phyloP scores from a whole-genome alignment of 2,329 filamentous ascomycete species.

The Fusarium incarnatum region DNA sequence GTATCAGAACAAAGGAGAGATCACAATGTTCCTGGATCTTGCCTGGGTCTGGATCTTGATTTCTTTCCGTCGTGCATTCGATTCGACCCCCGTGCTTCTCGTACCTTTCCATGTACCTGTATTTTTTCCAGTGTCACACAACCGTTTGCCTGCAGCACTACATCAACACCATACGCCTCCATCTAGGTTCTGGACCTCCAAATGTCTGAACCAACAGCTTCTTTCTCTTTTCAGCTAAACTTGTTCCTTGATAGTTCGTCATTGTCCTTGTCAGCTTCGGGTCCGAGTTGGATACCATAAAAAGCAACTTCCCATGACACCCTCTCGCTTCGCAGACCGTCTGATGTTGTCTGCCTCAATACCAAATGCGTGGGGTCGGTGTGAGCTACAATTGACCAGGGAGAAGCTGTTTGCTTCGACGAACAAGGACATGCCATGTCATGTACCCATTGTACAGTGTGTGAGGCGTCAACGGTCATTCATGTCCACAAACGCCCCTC shows the following conservation, averaged over 20 bases:
- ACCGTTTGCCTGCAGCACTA: slow-evolving; percentile 18
- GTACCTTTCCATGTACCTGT: neutral
- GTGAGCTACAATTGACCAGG: slow-evolving; percentile 8
- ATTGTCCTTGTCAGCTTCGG: neutral
- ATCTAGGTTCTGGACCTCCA: slow-evolving; percentile 1
- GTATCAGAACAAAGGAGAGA: slow-evolving; percentile 11
- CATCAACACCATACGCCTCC: slow-evolving; percentile 18
- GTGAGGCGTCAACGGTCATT: slow-evolving; percentile 21
- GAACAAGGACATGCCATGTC: slow-evolving; percentile 5
- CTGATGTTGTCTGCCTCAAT: slow-evolving; percentile 12
- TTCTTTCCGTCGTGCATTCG: slow-evolving; percentile 2
- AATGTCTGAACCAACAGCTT: slow-evolving; percentile 4
- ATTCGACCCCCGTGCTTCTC: slow-evolving; percentile 1
- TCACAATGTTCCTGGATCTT: slow-evolving; percentile 6
- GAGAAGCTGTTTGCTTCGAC: slow-evolving; percentile 29
- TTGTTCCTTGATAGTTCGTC: neutral
- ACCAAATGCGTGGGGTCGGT: slow-evolving; percentile 19
- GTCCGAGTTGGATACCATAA: neutral
- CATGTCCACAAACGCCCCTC: slow-evolving; percentile 14
- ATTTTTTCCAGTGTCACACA: slow-evolving; percentile 19
- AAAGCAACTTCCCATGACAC: slow-evolving; percentile 18
- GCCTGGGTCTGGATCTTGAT: slow-evolving; percentile 1
- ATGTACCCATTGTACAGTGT: slow-evolving; percentile 34
- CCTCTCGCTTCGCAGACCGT: slow-evolving; percentile 14
- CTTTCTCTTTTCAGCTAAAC: neutral